Evolutionary conservation across 306 rosid species (phyloP).

Genomic region (Pyrus communis): DNA sequence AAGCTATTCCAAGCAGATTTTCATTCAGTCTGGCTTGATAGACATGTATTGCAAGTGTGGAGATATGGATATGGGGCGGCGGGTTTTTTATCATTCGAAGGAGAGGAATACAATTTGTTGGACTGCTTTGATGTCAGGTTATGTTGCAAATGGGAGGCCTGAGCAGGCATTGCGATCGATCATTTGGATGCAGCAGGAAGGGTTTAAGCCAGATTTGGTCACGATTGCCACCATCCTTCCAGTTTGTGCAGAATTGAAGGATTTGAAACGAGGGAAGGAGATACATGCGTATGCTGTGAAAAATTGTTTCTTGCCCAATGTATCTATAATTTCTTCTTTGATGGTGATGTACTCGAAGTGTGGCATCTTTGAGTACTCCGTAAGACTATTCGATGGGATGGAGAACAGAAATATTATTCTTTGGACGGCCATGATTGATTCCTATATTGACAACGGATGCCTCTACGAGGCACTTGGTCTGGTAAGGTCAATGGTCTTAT

Average conservation of each 20-base stretch:
- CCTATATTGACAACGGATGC: constrained; percentile 36
- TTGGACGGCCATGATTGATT: constrained; percentile 85
- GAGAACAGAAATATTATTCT: constrained; percentile 53
- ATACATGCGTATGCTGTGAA: constrained; percentile 73
- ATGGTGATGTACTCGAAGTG: constrained; percentile 80
- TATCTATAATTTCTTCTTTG: constrained; percentile 51
- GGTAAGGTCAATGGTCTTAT: constrained; percentile 56
- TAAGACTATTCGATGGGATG: constrained; percentile 41
- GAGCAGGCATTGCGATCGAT: constrained; percentile 73
- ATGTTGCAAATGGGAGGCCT: constrained; percentile 55
- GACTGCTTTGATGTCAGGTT: constrained; percentile 82
- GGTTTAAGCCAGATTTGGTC: constrained; percentile 65
- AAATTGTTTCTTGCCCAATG: constrained; percentile 60
- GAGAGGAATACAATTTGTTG: constrained; percentile 76
- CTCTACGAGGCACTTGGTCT: constrained; percentile 43
- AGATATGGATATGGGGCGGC: constrained; percentile 55
- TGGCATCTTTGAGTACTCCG: constrained; percentile 44
- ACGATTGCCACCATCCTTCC: constrained; percentile 69
- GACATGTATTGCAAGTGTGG: constrained; percentile 90
- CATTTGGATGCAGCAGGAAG: constrained; percentile 94
- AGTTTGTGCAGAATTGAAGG: constrained; percentile 66
- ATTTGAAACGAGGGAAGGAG: constrained; percentile 59
- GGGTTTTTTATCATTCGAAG: constrained; percentile 48
- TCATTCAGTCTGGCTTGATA: constrained; percentile 65
- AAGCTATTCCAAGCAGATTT: constrained; percentile 40